phyloP scores from a whole-genome alignment of 2,329 filamentous ascomycete species.

The Sporothrix euskadiensis region DNA sequence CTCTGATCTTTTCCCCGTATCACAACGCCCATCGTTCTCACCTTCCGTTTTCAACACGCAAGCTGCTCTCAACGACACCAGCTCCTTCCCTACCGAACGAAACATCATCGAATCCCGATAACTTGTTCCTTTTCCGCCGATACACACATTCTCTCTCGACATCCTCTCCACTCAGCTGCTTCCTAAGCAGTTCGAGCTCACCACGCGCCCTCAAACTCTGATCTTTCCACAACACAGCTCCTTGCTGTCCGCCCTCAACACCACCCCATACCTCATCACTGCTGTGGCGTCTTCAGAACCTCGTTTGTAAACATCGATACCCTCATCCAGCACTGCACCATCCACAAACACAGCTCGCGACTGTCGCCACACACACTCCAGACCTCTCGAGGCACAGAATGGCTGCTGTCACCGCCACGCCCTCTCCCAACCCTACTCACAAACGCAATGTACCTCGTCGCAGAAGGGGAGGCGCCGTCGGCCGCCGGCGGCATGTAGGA shows the following conservation, averaged over 20 bases:
- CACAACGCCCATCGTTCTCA: background rate
- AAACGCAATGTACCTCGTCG: slow-evolving; percentile 48
- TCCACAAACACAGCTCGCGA: background rate
- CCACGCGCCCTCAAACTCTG: background rate
- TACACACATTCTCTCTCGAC: no score
- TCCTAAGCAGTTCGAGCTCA: background rate
- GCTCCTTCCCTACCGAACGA: background rate
- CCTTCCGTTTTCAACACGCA: background rate
- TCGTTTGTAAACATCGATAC: background rate
- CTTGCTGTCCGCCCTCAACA: slow-evolving; percentile 1
- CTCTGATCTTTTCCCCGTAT: background rate
- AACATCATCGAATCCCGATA: background rate
- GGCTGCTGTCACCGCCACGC: slow-evolving; percentile 26
- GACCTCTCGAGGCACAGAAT: slow-evolving; percentile 21
- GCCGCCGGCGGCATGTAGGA: slow-evolving; percentile 66
- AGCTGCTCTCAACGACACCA: background rate
- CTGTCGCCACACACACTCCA: background rate
- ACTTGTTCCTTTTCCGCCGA: background rate
- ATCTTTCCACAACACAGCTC: background rate
- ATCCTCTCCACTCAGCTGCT: background rate
- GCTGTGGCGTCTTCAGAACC: background rate
- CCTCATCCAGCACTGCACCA: background rate
- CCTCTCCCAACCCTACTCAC: slow-evolving; percentile 24
- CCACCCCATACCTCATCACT: background rate
- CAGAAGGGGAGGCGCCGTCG: slow-evolving; percentile 59